Evolutionary conservation across 2,329 filamentous ascomycete genomes (phyloP), one percentile per base, ranked within the genome.

Genomic region (Stenocarpella maydis): DNA sequence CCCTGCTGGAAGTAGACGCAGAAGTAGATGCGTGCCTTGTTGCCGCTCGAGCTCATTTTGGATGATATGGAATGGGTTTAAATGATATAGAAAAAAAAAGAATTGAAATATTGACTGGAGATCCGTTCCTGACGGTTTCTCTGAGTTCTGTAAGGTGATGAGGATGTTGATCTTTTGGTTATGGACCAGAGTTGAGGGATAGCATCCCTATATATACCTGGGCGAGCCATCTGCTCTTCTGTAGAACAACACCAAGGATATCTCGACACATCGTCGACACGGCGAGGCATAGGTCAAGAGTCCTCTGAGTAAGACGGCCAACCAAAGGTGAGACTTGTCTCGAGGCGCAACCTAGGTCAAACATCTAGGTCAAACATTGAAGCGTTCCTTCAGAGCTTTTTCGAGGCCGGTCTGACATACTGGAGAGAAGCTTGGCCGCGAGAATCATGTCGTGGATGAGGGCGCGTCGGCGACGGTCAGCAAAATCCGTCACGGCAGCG

Each of bases 1-100:
- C 52, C 52, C 52, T 54, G 52, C 52, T 54, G 28, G 19, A 54
- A 54, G 52, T 37, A 54, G 9, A 54, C 31, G 31, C 52, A 54
- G 52, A 54, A 37, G 52, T 21, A 54, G 31, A 54, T 39, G 28
- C 52, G 52, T 12, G 9, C 10, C 17, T 54, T 54, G 17, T 37
- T n/a, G 24, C 24, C 8, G 15, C 50, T 17, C 19, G 49, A 15
- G n/a, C n/a, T n/a, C 49, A 52, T 52, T 28, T 52, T 52, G 49
- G 10, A 28, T 17, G 49, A 31, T 17, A 26, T 12, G 21, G 14
- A 49, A 24, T 21, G 21, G 21, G 21, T 26, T 12, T 24, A n/a
- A 6, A 4, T 24, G n/a, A 24, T 24, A 15, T 45, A 49, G 24
- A 24, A 49, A 24, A 24, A 49, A 24, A 15, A 10, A 24, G 21